Base-by-base conservation (phyloP, 164 flowering plant species). In the Taxillus chinensis region DNA sequence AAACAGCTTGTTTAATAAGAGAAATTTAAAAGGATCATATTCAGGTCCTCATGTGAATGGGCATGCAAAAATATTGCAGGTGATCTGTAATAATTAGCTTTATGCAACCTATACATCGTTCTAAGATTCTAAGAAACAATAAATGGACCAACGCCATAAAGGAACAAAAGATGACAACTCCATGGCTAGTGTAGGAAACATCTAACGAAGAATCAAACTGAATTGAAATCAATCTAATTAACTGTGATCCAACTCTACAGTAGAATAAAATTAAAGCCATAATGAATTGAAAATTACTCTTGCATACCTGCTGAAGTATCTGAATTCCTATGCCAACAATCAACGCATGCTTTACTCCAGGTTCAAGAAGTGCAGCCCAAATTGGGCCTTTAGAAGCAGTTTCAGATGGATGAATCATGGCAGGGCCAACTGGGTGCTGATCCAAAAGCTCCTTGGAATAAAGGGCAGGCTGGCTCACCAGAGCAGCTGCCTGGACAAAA, bases 261-360 rank as follows among this genome's bases (percentile, higher is more conserved):
- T 61, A 59, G 38, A 7, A 49, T 1, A 17, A 3, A 49, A 11
- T 58, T 37, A 15, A 63, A 40, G 39, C 54, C 8, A 15, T 56
- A 8, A 51, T n/a, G 46, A 41, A 39, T 41, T 14, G 12, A 41
- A 41, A 11, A 39, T 8, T 53, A 7, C 7, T 41, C 5, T 38
- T 60, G 27, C 27, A 27, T 68, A 80, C 88, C 88, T 83, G 88
- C 66, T 83, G 82, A 70, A 83, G 81, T 39, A 81, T 68, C 62
- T 83, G 86, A 71, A 81, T 73, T 51, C 84, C 86, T 15, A 83
- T 66, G 14, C 86, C 88, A 51, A 83, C 81, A 54, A 78, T 3
- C 57, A 83, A 68, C 39, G 88, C 88, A 59, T 72, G 82, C 67
- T 72, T 81, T 46, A 83, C 86, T 60, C 88, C 88, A 4, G 85